Evolutionary conservation across 768 basidiomycete species (phyloP).

Genomic region (Rhizopogon roseolus): DNA sequence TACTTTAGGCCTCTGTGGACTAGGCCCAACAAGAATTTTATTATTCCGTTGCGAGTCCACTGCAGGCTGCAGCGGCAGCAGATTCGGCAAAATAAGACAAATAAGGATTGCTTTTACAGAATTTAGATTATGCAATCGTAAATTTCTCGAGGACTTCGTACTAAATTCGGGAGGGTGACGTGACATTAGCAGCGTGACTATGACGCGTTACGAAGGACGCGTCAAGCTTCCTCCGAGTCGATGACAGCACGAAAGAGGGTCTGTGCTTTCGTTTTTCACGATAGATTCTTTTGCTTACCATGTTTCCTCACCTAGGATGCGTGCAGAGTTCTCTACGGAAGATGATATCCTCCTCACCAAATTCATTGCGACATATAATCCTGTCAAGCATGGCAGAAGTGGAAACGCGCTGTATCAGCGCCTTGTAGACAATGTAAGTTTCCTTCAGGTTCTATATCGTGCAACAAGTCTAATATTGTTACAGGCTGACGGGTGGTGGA

Average conservation of each 20-base stretch:
- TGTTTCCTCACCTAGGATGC: constrained; percentile 8
- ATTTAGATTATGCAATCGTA: too few species aligned
- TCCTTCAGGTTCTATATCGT: not conserved
- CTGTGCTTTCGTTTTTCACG: not conserved
- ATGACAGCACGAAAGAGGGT: not conserved
- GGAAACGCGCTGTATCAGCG: constrained; percentile 41
- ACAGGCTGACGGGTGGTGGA: constrained; percentile 32
- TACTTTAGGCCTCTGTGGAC: too few species aligned
- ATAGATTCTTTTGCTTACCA: not conserved
- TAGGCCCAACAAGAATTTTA: too few species aligned
- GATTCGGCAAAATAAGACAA: too few species aligned
- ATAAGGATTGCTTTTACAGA: too few species aligned
- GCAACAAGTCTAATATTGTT: not conserved
- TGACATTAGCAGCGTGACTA: not conserved
- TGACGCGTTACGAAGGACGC: not conserved
- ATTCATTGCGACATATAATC: constrained; percentile 48
- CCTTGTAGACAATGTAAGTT: constrained; percentile 39
- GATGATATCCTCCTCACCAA: constrained; percentile 41
- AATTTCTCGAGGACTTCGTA: too few species aligned
- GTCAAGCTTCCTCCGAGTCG: not conserved
- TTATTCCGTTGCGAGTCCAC: too few species aligned
- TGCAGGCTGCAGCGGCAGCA: too few species aligned
- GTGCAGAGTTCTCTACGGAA: constrained; percentile 27
- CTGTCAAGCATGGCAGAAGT: constrained; percentile 32
- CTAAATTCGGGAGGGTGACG: not conserved